Percentiles rank a stretch among this genome's conserved stretches.
Conservation (phyloP, 163 green algal species). For the Prototheca stagnorum region DNA sequence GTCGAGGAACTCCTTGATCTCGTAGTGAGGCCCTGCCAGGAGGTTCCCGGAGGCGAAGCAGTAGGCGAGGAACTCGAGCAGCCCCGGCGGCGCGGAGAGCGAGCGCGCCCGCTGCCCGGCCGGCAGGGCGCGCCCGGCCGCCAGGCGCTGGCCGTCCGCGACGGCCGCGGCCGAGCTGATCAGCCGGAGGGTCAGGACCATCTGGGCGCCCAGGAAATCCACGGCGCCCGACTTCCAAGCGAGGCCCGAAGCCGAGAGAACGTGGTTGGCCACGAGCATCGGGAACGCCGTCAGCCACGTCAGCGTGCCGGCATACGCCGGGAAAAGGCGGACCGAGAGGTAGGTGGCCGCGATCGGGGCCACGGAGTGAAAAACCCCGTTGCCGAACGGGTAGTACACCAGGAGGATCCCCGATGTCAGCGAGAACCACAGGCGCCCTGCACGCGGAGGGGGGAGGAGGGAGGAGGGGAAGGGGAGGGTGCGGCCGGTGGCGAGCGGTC, state of each 20-base stretch:
- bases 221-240: constrained; percentile 59
- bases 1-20: constrained; percentile 59
- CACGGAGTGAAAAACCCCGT: constrained; percentile 30
- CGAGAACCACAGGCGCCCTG: constrained; percentile 65
- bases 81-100: constrained; percentile 33
- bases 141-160: constrained; percentile 34
- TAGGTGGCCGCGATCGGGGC: constrained; percentile 37
- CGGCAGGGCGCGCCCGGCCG: constrained; percentile 4
- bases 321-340: constrained; percentile 34
- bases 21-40: constrained; percentile 64
- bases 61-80: constrained; percentile 61
- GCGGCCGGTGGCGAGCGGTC: too few species aligned
- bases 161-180: constrained; percentile 48
- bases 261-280: constrained; percentile 45
- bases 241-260: constrained; percentile 40
- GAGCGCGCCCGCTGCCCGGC: not conserved
- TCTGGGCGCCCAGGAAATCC: constrained; percentile 65
- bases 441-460: too few species aligned
- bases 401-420: constrained; percentile 50
- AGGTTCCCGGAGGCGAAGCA: constrained; percentile 70
- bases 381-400: constrained; percentile 73
- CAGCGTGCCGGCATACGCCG: constrained; percentile 26
- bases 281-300: constrained; percentile 50
- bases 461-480: too few species aligned
- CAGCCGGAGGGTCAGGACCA: constrained; percentile 74